These are phyloP conservation scores for Tuber microsphaerosporum DNA, from an alignment of 495 filamentous ascomycete species.

Conservation along the genomic window DNA sequence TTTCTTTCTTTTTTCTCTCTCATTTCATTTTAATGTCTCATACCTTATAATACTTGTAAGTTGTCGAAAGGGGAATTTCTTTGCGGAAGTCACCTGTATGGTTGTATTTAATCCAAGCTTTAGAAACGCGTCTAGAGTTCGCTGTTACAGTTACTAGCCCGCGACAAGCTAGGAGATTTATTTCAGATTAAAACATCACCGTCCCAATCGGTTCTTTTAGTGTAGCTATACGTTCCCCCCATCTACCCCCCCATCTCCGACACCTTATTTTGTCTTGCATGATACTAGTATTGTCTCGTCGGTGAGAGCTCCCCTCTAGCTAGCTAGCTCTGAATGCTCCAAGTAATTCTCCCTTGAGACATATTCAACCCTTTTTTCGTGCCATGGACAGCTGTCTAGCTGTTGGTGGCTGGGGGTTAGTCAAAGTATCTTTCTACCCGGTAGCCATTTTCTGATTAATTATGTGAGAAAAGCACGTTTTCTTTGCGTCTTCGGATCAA, in stretches of 20 bases:
- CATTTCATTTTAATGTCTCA: not conserved
- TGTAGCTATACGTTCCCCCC: not conserved
- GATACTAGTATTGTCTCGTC: not conserved
- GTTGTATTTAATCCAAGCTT: not conserved
- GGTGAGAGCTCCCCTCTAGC: not conserved
- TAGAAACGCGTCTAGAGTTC: not conserved
- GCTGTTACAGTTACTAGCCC: not conserved
- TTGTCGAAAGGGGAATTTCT: not conserved
- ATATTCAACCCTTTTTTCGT: conserved; percentile 2
- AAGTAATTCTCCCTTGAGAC: not conserved
- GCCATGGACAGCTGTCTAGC: not conserved
- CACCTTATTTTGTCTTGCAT: not conserved
- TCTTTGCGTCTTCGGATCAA: not conserved
- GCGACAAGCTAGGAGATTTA: not conserved
- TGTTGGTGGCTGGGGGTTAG: not conserved
- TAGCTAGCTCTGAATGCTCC: not conserved
- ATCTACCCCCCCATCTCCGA: not conserved
- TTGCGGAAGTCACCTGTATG: not conserved
- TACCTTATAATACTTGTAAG: not conserved
- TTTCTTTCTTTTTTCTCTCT: not conserved
- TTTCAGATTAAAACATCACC: not conserved
- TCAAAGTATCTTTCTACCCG: not conserved
- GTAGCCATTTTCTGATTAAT: not conserved
- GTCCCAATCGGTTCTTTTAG: not conserved
- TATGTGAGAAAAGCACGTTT: not conserved